Base-by-base conservation (phyloP, 371 early-diverging fungal species). In the Vairimorpha apis region DNA sequence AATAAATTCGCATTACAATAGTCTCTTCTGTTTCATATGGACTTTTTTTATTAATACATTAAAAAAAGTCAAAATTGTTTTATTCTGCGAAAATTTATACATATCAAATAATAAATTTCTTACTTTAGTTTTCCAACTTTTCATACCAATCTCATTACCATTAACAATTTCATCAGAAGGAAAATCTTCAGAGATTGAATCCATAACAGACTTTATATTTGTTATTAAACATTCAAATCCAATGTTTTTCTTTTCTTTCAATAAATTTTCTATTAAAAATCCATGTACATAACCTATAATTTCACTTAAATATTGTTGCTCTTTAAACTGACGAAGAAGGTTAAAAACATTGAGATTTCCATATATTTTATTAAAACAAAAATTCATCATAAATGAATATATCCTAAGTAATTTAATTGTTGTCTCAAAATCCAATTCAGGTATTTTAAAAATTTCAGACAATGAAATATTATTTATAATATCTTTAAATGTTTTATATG, bases 241-340 rank as follows among this genome's bases (percentile, higher is more conserved):
- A 2, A 35, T 60, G 4, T 2, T 18, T 10, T 60, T 16, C 18
- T 32, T 35, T 60, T 60, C 60, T 21, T 60, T 27, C 2, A 16
- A 18, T 1, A 60, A n/a, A 37, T 60, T 60, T 16, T 60, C 60
- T 60, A 60, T 60, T n/a, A 60, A 37, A 12, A 60, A 18, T 35
- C 41, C 60, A 37, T 60, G 60, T 5, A 60, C 25, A 13, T 1
- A 14, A 4, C 60, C 60, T 2, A 60, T 60, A 32, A 60, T 37
- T 10, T 60, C 60, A 21, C 37, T 35, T 2, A 18, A 8, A 18
- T 60, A 60, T 8, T 32, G 7, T 5, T 32, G 27, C 25, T 60
- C 60, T 60, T 60, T 60, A 23, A 35, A 60, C 2, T 4, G 2
- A 35, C 18, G 2, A 8, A 60, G 10, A 1, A 60, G 37, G 7